phyloP scores from a whole-genome alignment of 148 eudicot species.

The Polygonum maritimum region DNA sequence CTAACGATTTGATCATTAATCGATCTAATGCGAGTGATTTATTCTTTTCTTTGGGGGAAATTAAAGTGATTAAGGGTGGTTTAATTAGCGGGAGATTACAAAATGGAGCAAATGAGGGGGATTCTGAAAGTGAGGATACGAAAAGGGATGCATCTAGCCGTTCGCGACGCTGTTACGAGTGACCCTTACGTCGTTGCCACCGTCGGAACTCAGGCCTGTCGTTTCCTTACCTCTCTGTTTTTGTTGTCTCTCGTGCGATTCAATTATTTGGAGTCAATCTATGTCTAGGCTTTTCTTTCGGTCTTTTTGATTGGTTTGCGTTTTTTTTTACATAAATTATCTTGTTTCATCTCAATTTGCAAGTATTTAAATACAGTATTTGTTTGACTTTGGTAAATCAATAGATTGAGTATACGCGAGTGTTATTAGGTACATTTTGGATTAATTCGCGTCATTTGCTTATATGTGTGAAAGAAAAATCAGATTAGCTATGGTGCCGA shows the following conservation, averaged over 20 bases:
- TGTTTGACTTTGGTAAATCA: neutral
- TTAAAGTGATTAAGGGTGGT: neutral
- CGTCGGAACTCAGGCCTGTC: conserved; percentile 28
- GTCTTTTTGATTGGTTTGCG: neutral
- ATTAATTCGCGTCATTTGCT: neutral
- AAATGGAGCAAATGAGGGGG: conserved; percentile 18
- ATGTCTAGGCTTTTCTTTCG: no score
- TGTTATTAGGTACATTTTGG: neutral
- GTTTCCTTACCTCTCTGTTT: neutral
- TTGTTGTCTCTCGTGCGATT: no score
- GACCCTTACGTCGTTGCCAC: conserved; percentile 35
- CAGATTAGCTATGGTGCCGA: neutral
- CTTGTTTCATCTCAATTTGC: neutral
- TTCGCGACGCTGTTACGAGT: conserved; percentile 20
- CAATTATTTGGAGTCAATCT: no score
- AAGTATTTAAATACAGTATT: neutral
- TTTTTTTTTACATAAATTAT: neutral
- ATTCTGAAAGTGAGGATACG: conserved; percentile 20
- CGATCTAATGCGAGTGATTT: neutral
- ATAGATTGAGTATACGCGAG: neutral
- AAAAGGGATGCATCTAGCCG: conserved; percentile 26
- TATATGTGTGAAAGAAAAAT: no score
- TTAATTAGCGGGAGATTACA: neutral
- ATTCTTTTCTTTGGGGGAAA: neutral
- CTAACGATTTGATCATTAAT: neutral